Conservation (phyloP, 495 filamentous ascomycete genomes). For the Trichoderma reesei region DNA sequence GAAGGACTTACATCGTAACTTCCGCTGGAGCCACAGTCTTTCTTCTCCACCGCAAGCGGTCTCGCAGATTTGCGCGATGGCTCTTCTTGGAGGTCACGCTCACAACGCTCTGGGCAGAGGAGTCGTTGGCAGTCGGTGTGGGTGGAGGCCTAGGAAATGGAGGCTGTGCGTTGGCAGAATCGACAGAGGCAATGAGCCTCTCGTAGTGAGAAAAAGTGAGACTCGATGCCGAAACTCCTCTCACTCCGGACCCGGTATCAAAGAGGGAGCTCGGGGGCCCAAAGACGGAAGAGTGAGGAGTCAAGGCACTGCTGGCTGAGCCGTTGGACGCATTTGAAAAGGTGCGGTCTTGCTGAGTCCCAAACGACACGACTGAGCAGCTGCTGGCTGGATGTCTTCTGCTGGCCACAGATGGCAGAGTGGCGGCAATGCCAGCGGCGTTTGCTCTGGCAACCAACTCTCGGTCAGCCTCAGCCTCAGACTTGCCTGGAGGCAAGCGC, state of each 20-base stretch:
- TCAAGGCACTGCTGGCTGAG: conserved; percentile 25
- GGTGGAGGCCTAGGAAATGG: conserved; percentile 20
- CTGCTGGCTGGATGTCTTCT: conserved; percentile 21
- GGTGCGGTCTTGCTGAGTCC: conserved; percentile 24
- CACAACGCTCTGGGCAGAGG: conserved; percentile 21
- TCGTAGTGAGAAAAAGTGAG: conserved; percentile 45
- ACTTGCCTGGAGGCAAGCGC: conserved; percentile 22
- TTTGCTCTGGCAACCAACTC: conserved; percentile 29
- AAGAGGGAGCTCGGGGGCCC: conserved; percentile 12
- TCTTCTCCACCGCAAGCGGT: conserved; percentile 26
- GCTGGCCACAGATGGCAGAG: conserved; percentile 19
- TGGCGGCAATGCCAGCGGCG: conserved; percentile 33
- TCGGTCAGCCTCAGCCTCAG: conserved; percentile 32
- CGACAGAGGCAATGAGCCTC: conserved; percentile 35
- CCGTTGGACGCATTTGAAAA: conserved; percentile 26
- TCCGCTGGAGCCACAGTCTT: conserved; percentile 12
- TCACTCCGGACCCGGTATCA: background rate
- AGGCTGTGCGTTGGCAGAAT: conserved; percentile 29
- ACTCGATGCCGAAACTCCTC: conserved; percentile 21
- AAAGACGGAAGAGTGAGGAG: conserved; percentile 26
- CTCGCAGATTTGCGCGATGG: conserved; percentile 31
- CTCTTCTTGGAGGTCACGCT: conserved; percentile 30
- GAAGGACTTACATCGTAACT: conserved; percentile 13
- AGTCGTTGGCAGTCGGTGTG: conserved; percentile 15
- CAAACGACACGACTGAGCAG: conserved; percentile 25